These are phyloP conservation scores for Rhizopogon sp. DNA, from an alignment of 768 basidiomycete species.

Conservation along the genomic window DNA sequence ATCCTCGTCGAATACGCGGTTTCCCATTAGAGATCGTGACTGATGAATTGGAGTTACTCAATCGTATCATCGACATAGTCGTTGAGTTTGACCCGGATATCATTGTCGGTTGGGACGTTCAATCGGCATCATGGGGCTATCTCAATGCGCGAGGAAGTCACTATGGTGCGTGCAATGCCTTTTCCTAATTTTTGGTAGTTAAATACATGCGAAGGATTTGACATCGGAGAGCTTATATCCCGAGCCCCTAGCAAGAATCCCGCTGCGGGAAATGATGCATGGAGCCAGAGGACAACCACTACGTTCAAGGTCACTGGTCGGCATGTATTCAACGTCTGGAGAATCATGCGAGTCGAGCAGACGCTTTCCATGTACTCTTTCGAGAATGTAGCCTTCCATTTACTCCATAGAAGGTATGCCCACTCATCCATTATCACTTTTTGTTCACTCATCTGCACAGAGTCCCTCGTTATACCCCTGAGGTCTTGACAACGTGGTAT, in stretches of 20 bases:
- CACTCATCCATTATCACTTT: background rate
- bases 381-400: slow-evolving; percentile 83
- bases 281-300: slow-evolving; percentile 70
- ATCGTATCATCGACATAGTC: slow-evolving; percentile 69
- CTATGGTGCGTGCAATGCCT: slow-evolving; percentile 41
- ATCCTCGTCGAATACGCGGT: slow-evolving; percentile 38
- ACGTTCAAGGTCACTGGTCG: slow-evolving; percentile 83
- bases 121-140: slow-evolving; percentile 88
- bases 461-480: slow-evolving; percentile 66
- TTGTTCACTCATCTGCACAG: slow-evolving; percentile 32
- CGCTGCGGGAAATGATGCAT: slow-evolving; percentile 47
- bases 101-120: slow-evolving; percentile 88
- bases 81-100: slow-evolving; percentile 86
- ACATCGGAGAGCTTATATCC: slow-evolving; percentile 68
- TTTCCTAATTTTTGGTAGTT: background rate
- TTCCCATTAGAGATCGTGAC: slow-evolving; percentile 48
- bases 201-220: slow-evolving; percentile 47
- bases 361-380: slow-evolving; percentile 77
- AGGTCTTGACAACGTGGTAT: slow-evolving; percentile 67
- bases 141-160: slow-evolving; percentile 58
- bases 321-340: slow-evolving; percentile 91
- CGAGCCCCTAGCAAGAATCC: slow-evolving; percentile 55
- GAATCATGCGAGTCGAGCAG: slow-evolving; percentile 84
- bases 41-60: slow-evolving; percentile 77
- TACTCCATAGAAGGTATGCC: slow-evolving; percentile 67